Base-by-base conservation (phyloP, 768 basidiomycete species). In the Calocybe indica region DNA sequence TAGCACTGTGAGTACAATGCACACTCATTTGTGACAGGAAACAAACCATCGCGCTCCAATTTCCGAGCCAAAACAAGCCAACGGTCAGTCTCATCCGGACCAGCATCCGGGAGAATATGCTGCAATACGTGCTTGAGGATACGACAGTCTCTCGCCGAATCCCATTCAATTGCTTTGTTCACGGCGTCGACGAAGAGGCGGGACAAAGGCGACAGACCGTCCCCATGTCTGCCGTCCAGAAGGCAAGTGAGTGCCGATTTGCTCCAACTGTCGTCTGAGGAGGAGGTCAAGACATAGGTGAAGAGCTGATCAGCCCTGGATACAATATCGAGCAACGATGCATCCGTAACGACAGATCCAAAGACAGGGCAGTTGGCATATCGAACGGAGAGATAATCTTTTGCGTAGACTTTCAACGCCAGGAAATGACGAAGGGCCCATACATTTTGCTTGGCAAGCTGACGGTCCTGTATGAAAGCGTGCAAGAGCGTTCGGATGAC, bases 61-160 rank as follows among this genome's bases (percentile, higher is more conserved):
- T 66, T 79, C 59, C 83, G 75, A 2, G 80, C 86, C n/a, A 87
- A 67, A 2, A 67, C 58, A 40, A 96, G 62, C 92, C 95, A 95
- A 37, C 73, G 59, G 50, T 92, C 92, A 0, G 80, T 82, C 53
- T 94, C 91, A 0, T 66, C 68, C 39, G 68, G 74, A 2, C 76
- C 76, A 0, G 83, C 71, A 37, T 81, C 82, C 43, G 75, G 70
- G 40, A 88, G 62, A 50, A 80, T 54, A 59, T 82, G 73, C 49
- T 76, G 75, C 34, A 96, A 57, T 5, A 92, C 69, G 14, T 68
- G 64, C 40, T 76, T 68, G 28, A 96, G 62, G 8, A 87, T 69
- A 2, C 87, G 71, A 7, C 79, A 60, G 46, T 85, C 81, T 15
- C 80, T 65, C 3, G 77, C 59, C 32, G 64, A 69, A 55, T 87